These are phyloP conservation scores for Eucommia ulmoides DNA, from an alignment of 257 asterid genomes.

Conservation along the genomic window DNA sequence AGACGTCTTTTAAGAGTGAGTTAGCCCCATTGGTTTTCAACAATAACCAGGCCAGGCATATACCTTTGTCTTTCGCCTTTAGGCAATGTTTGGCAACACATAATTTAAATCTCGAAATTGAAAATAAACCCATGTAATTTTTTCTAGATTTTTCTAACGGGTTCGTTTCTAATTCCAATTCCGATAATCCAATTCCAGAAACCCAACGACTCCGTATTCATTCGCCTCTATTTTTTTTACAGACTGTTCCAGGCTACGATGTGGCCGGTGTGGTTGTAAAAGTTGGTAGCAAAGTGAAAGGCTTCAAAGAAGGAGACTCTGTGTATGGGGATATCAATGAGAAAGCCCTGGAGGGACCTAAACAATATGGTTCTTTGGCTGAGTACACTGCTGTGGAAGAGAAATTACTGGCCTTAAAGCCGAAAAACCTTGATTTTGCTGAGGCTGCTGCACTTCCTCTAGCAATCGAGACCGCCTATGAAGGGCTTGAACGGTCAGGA, in stretches of 20 bases:
- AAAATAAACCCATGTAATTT: too few species aligned
- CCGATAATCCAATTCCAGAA: too few species aligned
- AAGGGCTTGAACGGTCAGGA: conserved; percentile 66
- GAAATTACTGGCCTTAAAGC: conserved; percentile 71
- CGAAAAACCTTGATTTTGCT: conserved; percentile 52
- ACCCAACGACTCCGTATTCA: too few species aligned
- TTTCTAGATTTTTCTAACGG: too few species aligned
- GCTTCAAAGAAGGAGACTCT: conserved; percentile 75
- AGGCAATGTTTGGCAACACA: too few species aligned
- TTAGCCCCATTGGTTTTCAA: too few species aligned
- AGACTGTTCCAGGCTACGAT: conserved; percentile 94
- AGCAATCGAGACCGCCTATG: conserved; percentile 78
- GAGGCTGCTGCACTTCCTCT: conserved; percentile 87
- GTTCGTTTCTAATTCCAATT: too few species aligned
- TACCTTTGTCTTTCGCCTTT: too few species aligned
- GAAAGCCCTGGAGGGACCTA: conserved; percentile 69
- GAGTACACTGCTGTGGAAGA: conserved; percentile 88
- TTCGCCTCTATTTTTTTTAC: too few species aligned
- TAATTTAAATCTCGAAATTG: too few species aligned
- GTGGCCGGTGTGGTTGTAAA: conserved; percentile 84
- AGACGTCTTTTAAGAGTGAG: too few species aligned
- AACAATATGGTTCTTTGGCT: conserved; percentile 70
- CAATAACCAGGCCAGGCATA: too few species aligned
- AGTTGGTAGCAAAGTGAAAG: conserved; percentile 78
- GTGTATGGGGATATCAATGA: conserved; percentile 75